Base-by-base conservation (phyloP, 176 grass and related monocot species). In the Oryza rufipogon region DNA sequence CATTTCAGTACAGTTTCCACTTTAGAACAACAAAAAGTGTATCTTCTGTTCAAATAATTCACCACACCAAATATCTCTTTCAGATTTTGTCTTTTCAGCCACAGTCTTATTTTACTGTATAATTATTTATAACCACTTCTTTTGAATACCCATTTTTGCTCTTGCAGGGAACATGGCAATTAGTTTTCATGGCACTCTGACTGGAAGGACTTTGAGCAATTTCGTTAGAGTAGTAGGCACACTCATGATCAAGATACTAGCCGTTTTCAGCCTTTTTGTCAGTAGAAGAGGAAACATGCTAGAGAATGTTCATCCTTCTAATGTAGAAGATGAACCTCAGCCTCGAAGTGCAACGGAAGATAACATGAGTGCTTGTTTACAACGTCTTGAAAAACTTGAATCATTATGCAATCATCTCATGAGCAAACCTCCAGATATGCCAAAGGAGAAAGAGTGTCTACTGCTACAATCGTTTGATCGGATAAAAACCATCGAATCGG, bases 401-500 rank as follows among this genome's bases (percentile, higher is more conserved):
- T 81, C 71, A 41, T 10, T 90, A 51, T 90, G 85, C 79, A 74
- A 85, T 80, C 85, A 92, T 82, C 89, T 97, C 7, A 76, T 72
- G 72, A 89, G 78, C 52, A 97, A 94, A 79, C 89, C 87, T 32
- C 87, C 88, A 39, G 87, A 90, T 47, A 94, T 94, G 77, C 90
- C 89, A 23, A 76, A 78, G 41, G 94, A 94, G 65, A 94, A 94
- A 90, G 94, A 94, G 32, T 64, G 22, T 68, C 16, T 91, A 47
- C 41, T 97, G 28, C 41, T 88, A 63, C 87, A 94, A 65, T 94
- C 89, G 5, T 88, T 92, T 1, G 90, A 97, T 84, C 68, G 91
- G 82, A 94, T 94, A 63, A 97, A 92, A 74, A 82, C 66, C 79
- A 83, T 94, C 77, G 94, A 97, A 74, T 82, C 77, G 70, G 94